Conservation (phyloP, 2,329 filamentous ascomycete species). For the Tolypocladium tropicale region DNA sequence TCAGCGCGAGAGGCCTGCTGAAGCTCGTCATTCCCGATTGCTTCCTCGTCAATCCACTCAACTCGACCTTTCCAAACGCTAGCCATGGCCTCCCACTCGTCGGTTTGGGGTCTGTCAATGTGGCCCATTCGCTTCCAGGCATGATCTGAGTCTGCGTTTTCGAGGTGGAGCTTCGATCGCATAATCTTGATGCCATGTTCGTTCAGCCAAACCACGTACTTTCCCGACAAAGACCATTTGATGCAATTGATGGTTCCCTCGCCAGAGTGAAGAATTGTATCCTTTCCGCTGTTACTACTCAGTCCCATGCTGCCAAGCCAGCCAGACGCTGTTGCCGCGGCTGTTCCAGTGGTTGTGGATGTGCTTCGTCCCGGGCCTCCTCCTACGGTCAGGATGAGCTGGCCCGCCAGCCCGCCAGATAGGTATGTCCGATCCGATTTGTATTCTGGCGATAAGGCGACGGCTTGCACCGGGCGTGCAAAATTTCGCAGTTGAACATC, state of each 20-base stretch:
- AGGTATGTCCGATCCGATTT: conserved; percentile 82
- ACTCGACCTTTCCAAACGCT: conserved; percentile 85
- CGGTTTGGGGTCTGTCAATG: conserved; percentile 75
- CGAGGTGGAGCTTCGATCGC: conserved; percentile 76
- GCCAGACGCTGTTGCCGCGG: conserved; percentile 72
- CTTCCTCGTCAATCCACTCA: conserved; percentile 85
- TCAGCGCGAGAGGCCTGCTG: conserved; percentile 28
- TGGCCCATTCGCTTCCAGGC: conserved; percentile 95
- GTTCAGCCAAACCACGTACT: conserved; percentile 90
- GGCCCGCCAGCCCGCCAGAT: conserved; percentile 81
- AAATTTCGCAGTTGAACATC: conserved; percentile 92
- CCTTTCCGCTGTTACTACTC: conserved; percentile 67
- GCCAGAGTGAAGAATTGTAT: conserved; percentile 79
- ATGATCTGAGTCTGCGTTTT: conserved; percentile 64
- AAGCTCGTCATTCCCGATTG: conserved; percentile 60
- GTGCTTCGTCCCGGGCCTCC: conserved; percentile 73
- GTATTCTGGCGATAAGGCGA: conserved; percentile 91
- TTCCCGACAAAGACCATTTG: conserved; percentile 89
- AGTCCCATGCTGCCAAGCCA: conserved; percentile 88
- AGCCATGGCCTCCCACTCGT: conserved; percentile 93
- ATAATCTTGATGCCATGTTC: conserved; percentile 98
- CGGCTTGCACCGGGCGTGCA: conserved; percentile 80
- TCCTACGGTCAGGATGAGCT: conserved; percentile 75
- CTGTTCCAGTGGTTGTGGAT: conserved; percentile 76
- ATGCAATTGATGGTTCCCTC: conserved; percentile 87